These are phyloP conservation scores for Erigeron philadelphicus DNA, from an alignment of 140 eudicot species.

Conservation along the genomic window DNA sequence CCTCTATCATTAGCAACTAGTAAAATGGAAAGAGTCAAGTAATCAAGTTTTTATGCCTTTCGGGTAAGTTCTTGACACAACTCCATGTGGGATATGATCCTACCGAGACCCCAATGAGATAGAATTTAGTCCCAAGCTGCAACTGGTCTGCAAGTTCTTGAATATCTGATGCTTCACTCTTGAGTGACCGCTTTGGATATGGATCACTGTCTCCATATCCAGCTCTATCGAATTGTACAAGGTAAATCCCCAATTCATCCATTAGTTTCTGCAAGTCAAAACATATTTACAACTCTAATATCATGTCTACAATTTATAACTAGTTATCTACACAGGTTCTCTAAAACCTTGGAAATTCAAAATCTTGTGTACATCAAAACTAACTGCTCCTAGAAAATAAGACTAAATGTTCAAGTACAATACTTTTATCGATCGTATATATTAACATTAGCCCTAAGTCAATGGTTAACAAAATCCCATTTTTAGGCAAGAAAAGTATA, in stretches of 20 bases:
- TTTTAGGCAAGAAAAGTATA: background rate
- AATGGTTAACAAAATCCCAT: background rate
- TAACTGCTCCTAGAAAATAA: too few relatives aligned
- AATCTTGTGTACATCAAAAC: background rate
- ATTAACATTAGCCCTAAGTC: too few relatives aligned
- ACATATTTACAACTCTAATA: background rate
- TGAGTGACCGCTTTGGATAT: slow-evolving; percentile 61
- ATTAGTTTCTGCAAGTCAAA: slow-evolving; percentile 49
- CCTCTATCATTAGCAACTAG: background rate
- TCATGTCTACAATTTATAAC: background rate
- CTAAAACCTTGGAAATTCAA: background rate
- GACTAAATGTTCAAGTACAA: too few relatives aligned
- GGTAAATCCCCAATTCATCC: slow-evolving; percentile 62
- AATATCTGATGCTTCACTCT: slow-evolving; percentile 83
- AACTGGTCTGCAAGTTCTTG: slow-evolving; percentile 87
- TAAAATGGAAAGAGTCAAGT: background rate
- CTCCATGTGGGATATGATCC: slow-evolving; percentile 90
- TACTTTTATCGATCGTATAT: too few relatives aligned
- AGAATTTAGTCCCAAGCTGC: slow-evolving; percentile 67
- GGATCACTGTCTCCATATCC: slow-evolving; percentile 99
- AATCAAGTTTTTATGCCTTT: slow-evolving; percentile 45
- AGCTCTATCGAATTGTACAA: slow-evolving; percentile 79
- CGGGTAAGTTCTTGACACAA: slow-evolving; percentile 74
- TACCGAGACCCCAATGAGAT: slow-evolving; percentile 73
- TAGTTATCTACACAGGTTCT: background rate